Percentiles rank a stretch among this genome's conserved stretches.
Evolutionary conservation across 441 rosid genomes (phyloP).

Genomic region (Erysimum cheiri): DNA sequence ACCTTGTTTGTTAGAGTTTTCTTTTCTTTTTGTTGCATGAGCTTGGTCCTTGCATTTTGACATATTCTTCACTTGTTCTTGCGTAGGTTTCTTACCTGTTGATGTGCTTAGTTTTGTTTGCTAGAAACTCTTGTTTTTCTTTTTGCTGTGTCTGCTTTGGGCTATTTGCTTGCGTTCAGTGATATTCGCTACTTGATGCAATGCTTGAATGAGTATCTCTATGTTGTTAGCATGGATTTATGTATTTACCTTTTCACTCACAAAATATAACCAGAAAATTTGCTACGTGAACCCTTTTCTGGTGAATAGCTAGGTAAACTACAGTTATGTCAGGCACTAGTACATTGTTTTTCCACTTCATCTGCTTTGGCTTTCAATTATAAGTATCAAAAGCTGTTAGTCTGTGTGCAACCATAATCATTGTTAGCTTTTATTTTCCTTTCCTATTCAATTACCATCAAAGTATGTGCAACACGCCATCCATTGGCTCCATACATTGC

Average conservation of each 20-base stretch:
- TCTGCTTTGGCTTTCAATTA: constrained; percentile 1
- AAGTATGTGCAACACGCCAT: background rate
- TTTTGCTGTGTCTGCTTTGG: background rate
- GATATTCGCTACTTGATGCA: constrained; percentile 2
- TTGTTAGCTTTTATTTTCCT: background rate
- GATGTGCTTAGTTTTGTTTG: constrained; percentile 19
- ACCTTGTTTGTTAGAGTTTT: background rate
- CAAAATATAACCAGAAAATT: constrained; percentile 1
- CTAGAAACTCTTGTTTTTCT: constrained; percentile 19
- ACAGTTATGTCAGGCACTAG: constrained; percentile 8
- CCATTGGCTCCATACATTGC: background rate
- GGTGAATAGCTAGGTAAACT: constrained; percentile 17
- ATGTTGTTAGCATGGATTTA: constrained; percentile 8
- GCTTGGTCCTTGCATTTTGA: constrained; percentile 21
- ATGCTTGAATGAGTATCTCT: constrained; percentile 22
- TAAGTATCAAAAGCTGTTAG: background rate
- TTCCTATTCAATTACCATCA: background rate
- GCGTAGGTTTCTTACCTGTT: background rate
- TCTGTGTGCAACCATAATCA: constrained; percentile 7
- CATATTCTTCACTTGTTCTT: constrained; percentile 21
- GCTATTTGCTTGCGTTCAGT: constrained; percentile 10
- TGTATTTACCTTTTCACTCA: constrained; percentile 3
- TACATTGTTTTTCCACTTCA: background rate
- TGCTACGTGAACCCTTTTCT: background rate
- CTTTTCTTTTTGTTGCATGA: background rate